A percentile compares a stretch with the other conserved stretches of the same genome.
These are phyloP conservation scores for Nigrospora oryzae DNA, from an alignment of 2,329 filamentous ascomycete genomes.

Conservation along the genomic window DNA sequence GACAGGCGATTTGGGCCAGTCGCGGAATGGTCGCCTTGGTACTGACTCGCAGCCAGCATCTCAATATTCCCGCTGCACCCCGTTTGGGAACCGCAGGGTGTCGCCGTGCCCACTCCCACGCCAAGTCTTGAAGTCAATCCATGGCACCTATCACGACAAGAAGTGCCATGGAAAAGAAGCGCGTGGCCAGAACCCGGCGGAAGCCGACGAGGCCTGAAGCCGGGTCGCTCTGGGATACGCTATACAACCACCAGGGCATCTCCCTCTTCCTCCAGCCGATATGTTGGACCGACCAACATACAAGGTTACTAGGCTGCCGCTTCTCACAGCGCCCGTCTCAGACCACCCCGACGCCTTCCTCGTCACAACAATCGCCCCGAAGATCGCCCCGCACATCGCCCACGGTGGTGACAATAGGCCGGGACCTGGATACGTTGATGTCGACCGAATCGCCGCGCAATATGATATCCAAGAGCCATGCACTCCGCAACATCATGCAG, in stretches of 20 bases:
- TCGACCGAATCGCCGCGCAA: conserved; percentile 21
- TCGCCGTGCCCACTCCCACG: too few species aligned
- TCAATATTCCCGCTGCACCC: too few species aligned
- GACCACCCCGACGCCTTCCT: conserved; percentile 29
- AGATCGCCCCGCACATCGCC: conserved; percentile 29
- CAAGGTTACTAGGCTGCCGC: conserved; percentile 34
- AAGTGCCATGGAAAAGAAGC: conserved; percentile 8
- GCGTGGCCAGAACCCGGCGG: conserved; percentile 16
- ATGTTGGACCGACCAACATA: conserved; percentile 46
- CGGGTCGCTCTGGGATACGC: conserved; percentile 43
- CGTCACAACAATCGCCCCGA: conserved; percentile 24
- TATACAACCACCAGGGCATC: conserved; percentile 37
- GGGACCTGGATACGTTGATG: conserved; percentile 34
- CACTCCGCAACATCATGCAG: conserved; percentile 34
- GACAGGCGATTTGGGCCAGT: too few species aligned
- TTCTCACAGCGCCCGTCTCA: conserved; percentile 35
- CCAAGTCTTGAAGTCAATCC: not conserved
- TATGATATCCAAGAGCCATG: conserved; percentile 24
- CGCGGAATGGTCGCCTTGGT: too few species aligned
- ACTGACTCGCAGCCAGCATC: too few species aligned
- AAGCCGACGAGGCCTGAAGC: conserved; percentile 29
- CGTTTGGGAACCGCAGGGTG: too few species aligned
- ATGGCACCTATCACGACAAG: conserved; percentile 3
- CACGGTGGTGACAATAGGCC: conserved; percentile 31
- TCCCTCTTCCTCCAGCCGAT: conserved; percentile 44